Conservation (phyloP, 805 yeast genomes). For the Suhomyces pyralidae region DNA sequence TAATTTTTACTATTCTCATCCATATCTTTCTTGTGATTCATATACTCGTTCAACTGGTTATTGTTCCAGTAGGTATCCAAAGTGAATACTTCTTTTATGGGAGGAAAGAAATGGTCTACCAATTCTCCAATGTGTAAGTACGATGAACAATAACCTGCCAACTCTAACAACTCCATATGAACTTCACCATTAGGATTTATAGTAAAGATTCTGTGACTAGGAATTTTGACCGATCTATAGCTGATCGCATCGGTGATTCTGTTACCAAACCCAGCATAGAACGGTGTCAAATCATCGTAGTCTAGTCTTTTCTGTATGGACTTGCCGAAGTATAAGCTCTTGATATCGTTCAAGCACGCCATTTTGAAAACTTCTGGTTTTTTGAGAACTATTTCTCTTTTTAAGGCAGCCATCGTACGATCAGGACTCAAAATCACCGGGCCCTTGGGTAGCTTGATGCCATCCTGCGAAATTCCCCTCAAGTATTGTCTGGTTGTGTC, state of each 20-base stretch:
- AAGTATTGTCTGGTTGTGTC: constrained; percentile 86
- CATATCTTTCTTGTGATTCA: constrained; percentile 16
- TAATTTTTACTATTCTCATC: constrained; percentile 4
- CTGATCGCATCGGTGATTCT: constrained; percentile 95
- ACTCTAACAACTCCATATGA: constrained; percentile 90
- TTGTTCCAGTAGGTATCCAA: constrained; percentile 34
- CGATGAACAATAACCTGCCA: constrained; percentile 88
- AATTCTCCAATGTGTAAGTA: constrained; percentile 88
- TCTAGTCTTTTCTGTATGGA: constrained; percentile 8
- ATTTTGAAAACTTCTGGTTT: constrained; percentile 98
- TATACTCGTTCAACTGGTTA: constrained; percentile 33
- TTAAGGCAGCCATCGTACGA: constrained; percentile 91
- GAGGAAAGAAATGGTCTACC: constrained; percentile 97
- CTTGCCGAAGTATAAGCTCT: constrained; percentile 53
- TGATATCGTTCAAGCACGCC: constrained; percentile 90
- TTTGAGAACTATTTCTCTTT: constrained; percentile 86
- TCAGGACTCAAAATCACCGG: constrained; percentile 96
- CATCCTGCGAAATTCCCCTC: constrained; percentile 68
- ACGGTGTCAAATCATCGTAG: constrained; percentile 60
- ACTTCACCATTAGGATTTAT: constrained; percentile 97
- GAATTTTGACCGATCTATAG: constrained; percentile 89
- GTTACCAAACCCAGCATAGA: constrained; percentile 97
- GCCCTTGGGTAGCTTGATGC: constrained; percentile 72
- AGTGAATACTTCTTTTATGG: constrained; percentile 40
- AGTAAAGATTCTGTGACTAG: constrained; percentile 90